Conservation (phyloP, 2,329 filamentous ascomycete species). For the Gliomastix tumulicola region DNA sequence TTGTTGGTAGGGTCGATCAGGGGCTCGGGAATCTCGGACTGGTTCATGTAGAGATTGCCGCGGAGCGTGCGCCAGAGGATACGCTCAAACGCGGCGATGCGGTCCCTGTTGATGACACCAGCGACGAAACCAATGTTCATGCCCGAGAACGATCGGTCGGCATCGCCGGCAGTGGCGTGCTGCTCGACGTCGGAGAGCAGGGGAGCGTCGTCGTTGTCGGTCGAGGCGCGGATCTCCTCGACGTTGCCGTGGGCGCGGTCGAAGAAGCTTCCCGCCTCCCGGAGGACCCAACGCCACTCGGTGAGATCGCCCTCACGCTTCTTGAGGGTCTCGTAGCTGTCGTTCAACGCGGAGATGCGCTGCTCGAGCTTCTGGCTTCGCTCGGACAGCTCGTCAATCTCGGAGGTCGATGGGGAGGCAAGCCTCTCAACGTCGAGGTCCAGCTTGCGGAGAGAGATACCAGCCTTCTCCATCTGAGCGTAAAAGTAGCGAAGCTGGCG, state of each 20-base stretch:
- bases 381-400: slow-evolving; percentile 94
- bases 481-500: slow-evolving; percentile 96
- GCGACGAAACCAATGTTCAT: slow-evolving; percentile 99
- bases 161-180: slow-evolving; percentile 58
- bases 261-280: slow-evolving; percentile 95
- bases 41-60: slow-evolving; percentile 99
- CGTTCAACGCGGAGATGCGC: slow-evolving; percentile 84
- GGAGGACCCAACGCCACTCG: slow-evolving; percentile 96
- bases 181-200: slow-evolving; percentile 91
- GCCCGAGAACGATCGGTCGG: slow-evolving; percentile 82
- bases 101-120: slow-evolving; percentile 87
- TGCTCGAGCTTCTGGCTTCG: slow-evolving; percentile 89
- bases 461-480: slow-evolving; percentile 88
- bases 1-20: slow-evolving; percentile 90
- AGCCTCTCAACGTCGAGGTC: slow-evolving; percentile 85
- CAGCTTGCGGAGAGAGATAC: slow-evolving; percentile 79
- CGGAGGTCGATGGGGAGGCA: slow-evolving; percentile 80
- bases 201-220: slow-evolving; percentile 86
- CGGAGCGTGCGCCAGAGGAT: slow-evolving; percentile 96
- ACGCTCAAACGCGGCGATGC: slow-evolving; percentile 91
- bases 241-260: slow-evolving; percentile 93
- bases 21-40: slow-evolving; percentile 92
- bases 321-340: slow-evolving; percentile 98
- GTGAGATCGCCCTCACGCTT: slow-evolving; percentile 94
- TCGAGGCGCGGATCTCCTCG: slow-evolving; percentile 89